phyloP scores from a whole-genome alignment of 352 stramenopile genomes.

The Pythium sp. region DNA sequence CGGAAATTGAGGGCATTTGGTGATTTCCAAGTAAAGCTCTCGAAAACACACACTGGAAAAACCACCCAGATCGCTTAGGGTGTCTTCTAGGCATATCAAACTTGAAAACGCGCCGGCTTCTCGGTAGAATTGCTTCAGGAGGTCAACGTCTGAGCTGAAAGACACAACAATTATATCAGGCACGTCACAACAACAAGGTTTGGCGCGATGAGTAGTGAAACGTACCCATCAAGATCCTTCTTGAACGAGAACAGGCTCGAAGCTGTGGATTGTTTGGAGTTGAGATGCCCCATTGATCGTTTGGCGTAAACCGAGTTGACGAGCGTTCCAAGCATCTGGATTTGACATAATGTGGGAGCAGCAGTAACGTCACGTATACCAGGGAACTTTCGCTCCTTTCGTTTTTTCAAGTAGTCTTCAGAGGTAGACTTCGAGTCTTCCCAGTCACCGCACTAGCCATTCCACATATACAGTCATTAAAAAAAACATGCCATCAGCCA shows the following conservation, averaged over 20 bases:
- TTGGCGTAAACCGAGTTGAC: constrained; percentile 66
- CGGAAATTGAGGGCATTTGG: constrained; percentile 73
- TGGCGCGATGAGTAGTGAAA: not conserved
- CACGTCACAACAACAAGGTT: not conserved
- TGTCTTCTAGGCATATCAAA: constrained; percentile 53
- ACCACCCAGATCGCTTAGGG: constrained; percentile 47
- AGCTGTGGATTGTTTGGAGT: constrained; percentile 35
- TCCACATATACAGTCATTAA: not conserved
- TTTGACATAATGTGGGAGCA: constrained; percentile 34
- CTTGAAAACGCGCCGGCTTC: constrained; percentile 42
- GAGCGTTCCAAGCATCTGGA: constrained; percentile 53
- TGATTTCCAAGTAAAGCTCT: constrained; percentile 77
- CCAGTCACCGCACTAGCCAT: constrained; percentile 57
- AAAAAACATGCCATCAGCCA: not conserved
- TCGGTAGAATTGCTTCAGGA: constrained; percentile 53
- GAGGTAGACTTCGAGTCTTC: constrained; percentile 29
- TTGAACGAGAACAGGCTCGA: constrained; percentile 61
- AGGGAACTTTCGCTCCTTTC: constrained; percentile 42
- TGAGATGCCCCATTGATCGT: constrained; percentile 53
- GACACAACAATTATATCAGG: not conserved
- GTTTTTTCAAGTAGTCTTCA: constrained; percentile 54
- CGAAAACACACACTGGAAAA: constrained; percentile 81
- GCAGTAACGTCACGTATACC: constrained; percentile 27
- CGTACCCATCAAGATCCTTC: constrained; percentile 75
- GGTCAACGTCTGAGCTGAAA: constrained; percentile 58